phyloP scores from a whole-genome alignment of 148 eudicot species.

The Polygonum aviculare region DNA sequence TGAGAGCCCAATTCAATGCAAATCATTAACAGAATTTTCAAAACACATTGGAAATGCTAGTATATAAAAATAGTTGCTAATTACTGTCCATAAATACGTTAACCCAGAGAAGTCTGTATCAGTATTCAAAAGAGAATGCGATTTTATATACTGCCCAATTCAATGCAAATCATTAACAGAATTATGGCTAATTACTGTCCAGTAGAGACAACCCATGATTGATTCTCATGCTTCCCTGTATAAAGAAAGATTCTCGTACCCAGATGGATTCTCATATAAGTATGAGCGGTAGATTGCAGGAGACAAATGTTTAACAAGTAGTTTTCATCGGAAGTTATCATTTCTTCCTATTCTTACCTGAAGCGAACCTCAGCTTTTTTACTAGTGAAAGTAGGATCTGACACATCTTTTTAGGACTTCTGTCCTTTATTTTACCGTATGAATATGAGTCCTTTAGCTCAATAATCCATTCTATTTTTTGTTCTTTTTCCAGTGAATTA shows the following conservation, averaged over 20 bases:
- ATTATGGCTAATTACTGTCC: not conserved
- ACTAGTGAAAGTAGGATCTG: not conserved
- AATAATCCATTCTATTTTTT: not conserved
- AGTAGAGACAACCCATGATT: too few relatives aligned
- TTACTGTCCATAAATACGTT: not conserved
- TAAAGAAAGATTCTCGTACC: not conserved
- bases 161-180: not conserved
- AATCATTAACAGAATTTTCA: not conserved
- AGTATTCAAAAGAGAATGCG: not conserved
- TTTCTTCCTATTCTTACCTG: not conserved
- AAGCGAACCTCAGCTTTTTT: not conserved
- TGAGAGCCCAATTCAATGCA: conserved; percentile 19
- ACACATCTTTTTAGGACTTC: not conserved
- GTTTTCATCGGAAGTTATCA: not conserved
- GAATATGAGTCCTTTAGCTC: not conserved
- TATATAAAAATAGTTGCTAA: not conserved
- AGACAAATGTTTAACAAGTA: not conserved
- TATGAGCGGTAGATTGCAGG: not conserved
- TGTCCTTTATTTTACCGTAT: not conserved
- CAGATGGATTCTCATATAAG: not conserved
- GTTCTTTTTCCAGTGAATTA: not conserved
- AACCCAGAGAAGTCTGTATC: not conserved
- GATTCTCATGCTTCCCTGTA: too few relatives aligned
- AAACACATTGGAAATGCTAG: not conserved
- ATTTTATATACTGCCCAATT: not conserved